phyloP scores from a whole-genome alignment of 192 early-diverging fungal species.

The Spizellomyces sp. region DNA sequence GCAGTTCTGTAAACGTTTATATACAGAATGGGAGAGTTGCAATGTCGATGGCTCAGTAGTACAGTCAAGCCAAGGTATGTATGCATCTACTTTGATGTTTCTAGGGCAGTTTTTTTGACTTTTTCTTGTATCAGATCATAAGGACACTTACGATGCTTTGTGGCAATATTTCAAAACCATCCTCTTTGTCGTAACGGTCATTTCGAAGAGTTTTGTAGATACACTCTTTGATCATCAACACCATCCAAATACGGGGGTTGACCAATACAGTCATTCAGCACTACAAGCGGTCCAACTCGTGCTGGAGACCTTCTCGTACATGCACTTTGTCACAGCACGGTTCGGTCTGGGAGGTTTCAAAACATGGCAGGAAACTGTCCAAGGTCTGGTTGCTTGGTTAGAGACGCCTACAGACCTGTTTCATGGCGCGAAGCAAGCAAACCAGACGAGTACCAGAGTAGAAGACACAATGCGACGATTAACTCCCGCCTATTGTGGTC shows the following conservation, averaged over 20 bases:
- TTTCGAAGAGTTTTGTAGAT: slow-evolving; percentile 6
- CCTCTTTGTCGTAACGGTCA: slow-evolving; percentile 11
- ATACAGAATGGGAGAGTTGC: background rate
- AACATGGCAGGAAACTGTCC: slow-evolving; percentile 20
- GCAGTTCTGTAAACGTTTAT: background rate
- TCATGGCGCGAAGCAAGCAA: too few species aligned
- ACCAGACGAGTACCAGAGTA: too few species aligned
- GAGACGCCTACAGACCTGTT: background rate
- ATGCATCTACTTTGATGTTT: background rate
- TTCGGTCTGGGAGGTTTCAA: slow-evolving; percentile 27
- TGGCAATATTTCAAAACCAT: slow-evolving; percentile 28
- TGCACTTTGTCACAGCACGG: slow-evolving; percentile 29
- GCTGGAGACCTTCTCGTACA: slow-evolving; percentile 12
- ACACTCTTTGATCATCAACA: background rate
- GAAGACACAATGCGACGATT: too few species aligned
- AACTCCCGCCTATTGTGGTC: too few species aligned
- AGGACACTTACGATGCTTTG: background rate
- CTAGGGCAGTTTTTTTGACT: background rate
- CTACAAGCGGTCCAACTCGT: background rate
- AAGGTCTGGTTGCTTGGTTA: slow-evolving; percentile 20
- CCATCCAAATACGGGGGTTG: background rate
- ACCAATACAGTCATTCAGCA: background rate
- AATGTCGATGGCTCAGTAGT: background rate
- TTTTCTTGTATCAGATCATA: background rate
- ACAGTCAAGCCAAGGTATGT: background rate